Base-by-base conservation (phyloP, 257 asterid genomes). In the Lithospermum erythrorhizon region DNA sequence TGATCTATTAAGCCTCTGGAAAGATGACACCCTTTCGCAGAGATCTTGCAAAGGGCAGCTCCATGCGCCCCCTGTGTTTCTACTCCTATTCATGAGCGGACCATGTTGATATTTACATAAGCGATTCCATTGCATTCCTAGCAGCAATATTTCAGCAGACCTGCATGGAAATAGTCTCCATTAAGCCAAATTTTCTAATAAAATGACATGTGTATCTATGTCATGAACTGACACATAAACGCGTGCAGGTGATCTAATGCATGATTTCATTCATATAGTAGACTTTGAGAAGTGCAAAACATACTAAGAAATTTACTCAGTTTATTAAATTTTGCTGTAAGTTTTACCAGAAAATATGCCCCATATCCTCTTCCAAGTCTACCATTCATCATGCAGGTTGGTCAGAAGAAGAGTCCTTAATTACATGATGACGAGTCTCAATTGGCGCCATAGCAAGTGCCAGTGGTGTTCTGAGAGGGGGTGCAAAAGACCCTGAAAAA, bases 381-480 rank as follows among this genome's bases (percentile, higher is more conserved):
- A 37, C 37, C 52, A 57, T 69, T 76, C 69, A 72, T 63, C 78
- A 68, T 9, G 73, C 70, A 68, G 64, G 60, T 69, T 69, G 73
- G 55, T 69, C 73, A 59, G 73, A 69, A 35, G 73, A 66, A 23
- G 64, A 69, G 23, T 71, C 59, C 62, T 69, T 71, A 27, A 68
- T 67, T 29, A 72, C 70, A 53, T 61, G 76, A n/a, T 63, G 70
- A 35, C 45, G 45, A 16, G 71, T 68, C 48, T 63, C 68, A 27
- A 67, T 62, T 18, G 72, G 75, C 6, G 65, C 67, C 55, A 71
- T 65, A 61, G 56, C 58, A 5, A 41, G 49, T 14, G 4, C 2
- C 71, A 70, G 78, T 10, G 75, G 9, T 25, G 70, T 58, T 9
- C 73, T 71, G 53, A 68, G 69, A 63, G 73, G 66, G 0, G 71